Conservation (phyloP, 2,329 filamentous ascomycete species). For the Fusarium citri region DNA sequence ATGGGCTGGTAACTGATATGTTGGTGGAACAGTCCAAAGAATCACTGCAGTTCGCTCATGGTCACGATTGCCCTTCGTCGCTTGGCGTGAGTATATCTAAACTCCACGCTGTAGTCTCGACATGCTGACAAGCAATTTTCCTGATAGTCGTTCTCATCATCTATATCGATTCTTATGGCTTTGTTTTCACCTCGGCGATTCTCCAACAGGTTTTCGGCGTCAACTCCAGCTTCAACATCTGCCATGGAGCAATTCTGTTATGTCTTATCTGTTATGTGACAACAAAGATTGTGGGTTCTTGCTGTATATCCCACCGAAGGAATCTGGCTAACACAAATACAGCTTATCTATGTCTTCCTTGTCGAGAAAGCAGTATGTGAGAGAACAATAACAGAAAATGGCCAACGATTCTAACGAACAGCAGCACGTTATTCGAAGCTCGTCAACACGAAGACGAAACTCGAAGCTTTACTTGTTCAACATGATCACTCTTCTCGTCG, state of each 20-base stretch:
- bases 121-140: background rate
- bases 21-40: slow-evolving; percentile 51
- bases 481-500: slow-evolving; percentile 65
- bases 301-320: background rate
- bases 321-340: background rate
- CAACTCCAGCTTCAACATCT: slow-evolving; percentile 62
- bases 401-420: background rate
- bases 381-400: too few species aligned
- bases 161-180: slow-evolving; percentile 69
- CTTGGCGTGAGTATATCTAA: slow-evolving; percentile 54
- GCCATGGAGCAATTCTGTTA: slow-evolving; percentile 68
- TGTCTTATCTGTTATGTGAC: slow-evolving; percentile 72
- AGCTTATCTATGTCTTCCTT: slow-evolving; percentile 73
- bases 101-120: background rate
- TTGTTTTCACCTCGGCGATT: slow-evolving; percentile 68
- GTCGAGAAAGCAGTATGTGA: slow-evolving; percentile 70
- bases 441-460: slow-evolving; percentile 61
- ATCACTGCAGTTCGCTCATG: slow-evolving; percentile 53
- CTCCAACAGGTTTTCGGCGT: slow-evolving; percentile 68
- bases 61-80: slow-evolving; percentile 55
- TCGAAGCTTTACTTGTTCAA: slow-evolving; percentile 72
- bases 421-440: slow-evolving; percentile 68
- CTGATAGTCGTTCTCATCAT: slow-evolving; percentile 67
- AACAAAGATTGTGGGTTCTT: slow-evolving; percentile 63
- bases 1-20: slow-evolving; percentile 8